Evolutionary conservation across 805 yeast genomes (phyloP).

Genomic region (Yarrowia sp.): DNA sequence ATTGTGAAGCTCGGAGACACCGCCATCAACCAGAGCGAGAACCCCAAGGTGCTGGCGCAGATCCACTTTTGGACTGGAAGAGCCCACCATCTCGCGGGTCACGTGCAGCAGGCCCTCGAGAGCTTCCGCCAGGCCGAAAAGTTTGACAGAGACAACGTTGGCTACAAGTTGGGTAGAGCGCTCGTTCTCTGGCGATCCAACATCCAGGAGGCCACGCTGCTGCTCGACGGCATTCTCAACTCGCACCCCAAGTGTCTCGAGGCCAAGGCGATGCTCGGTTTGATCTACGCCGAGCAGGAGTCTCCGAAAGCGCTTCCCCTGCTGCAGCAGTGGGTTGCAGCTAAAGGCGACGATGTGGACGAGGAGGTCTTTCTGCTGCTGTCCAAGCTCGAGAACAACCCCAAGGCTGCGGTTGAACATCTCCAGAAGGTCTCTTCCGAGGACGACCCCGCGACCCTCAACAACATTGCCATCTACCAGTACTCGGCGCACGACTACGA

Average conservation of each 20-base stretch:
- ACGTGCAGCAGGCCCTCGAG: slow-evolving; percentile 67
- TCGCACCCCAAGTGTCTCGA: slow-evolving; percentile 68
- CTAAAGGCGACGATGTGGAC: slow-evolving; percentile 17
- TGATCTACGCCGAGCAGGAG: slow-evolving; percentile 57
- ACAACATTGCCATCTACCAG: slow-evolving; percentile 82
- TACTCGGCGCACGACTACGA: slow-evolving; percentile 61
- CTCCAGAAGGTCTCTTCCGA: slow-evolving; percentile 36
- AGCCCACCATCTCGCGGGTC: slow-evolving; percentile 57
- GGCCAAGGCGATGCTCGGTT: slow-evolving; percentile 64
- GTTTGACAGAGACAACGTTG: slow-evolving; percentile 55
- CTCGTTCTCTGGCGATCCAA: slow-evolving; percentile 77
- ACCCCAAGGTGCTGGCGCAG: slow-evolving; percentile 53
- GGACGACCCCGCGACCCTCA: slow-evolving; percentile 67
- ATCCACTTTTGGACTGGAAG: slow-evolving; percentile 85
- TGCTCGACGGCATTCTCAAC: slow-evolving; percentile 73
- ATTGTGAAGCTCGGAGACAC: slow-evolving; percentile 58
- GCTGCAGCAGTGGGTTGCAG: slow-evolving; percentile 21
- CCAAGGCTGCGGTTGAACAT: slow-evolving; percentile 36
- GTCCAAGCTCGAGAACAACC: slow-evolving; percentile 69
- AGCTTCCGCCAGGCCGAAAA: slow-evolving; percentile 70
- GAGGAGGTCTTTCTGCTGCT: slow-evolving; percentile 44
- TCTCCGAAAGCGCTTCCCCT: slow-evolving; percentile 26
- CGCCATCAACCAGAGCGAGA: slow-evolving; percentile 45
- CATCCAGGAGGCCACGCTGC: slow-evolving; percentile 79
- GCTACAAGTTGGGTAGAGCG: slow-evolving; percentile 79